Evolutionary conservation across 1,139 yeast genomes (phyloP), one percentile per base, ranked within the genome.

Genomic region (Insectozyma bohioensis): DNA sequence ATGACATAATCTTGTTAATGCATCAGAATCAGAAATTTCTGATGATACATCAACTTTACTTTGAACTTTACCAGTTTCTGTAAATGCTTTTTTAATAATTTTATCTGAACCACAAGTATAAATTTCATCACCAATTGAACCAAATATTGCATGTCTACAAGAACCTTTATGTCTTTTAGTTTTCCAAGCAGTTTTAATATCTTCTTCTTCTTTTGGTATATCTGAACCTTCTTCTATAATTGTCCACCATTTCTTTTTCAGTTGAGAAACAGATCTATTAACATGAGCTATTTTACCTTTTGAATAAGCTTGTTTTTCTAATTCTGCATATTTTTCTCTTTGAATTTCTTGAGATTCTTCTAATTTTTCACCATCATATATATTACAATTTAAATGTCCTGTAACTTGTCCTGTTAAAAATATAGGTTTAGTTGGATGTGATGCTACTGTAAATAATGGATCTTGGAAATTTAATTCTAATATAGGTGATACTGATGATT

Each of bases 141-240:
- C 39, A 54, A 86, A 83, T 11, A 76, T 63, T 5, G 87, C 63
- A 6, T 84, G 78, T 27, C 98, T 63, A 42, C 95, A 86, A 40
- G 95, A 84, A 1, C 90, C 92, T 56, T 87, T 87, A 54, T 92
- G 97, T 51, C 97, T 73, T 50, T 78, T 85, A 0, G 97, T 88
- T 38, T 82, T 75, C 97, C 97, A 92, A 24, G 67, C 42, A n/a
- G 66, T 51, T 9, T 22, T 22, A 10, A 40, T 17, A 3, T 76
- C 53, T 3, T 55, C 52, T 12, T 58, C 56, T 4, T 51, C 61
- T n/a, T 51, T 56, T 5, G 49, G 53, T 5, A 51, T 46, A 1
- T 52, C 59, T 2, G 58, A 56, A 19, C 52, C 54, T 43, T 72
- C 74, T 4, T 55, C 52, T 2, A 63, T 60, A 3, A 69, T 64